phyloP scores from a whole-genome alignment of 1,284 basidiomycete genomes.

The Heterobasidion occidentale region DNA sequence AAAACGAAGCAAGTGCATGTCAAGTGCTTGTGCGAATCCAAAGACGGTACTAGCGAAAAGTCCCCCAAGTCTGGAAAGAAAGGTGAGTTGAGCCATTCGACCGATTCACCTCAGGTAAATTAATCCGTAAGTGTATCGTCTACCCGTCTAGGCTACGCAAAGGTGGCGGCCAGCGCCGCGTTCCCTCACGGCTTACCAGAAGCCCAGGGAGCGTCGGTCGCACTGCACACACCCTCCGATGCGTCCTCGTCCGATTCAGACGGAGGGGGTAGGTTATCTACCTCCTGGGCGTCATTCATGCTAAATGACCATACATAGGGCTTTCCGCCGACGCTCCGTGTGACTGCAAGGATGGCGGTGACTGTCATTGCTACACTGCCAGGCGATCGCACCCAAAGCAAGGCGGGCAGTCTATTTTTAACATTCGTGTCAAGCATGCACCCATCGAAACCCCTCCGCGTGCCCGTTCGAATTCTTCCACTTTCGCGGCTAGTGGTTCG shows the following conservation, averaged over 20 bases:
- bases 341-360: slow-evolving; percentile 35
- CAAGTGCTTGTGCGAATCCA: slow-evolving; percentile 48
- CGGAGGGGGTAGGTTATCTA: slow-evolving; percentile 30
- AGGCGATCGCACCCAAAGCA: slow-evolving; percentile 6
- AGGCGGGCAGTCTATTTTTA: slow-evolving; percentile 2
- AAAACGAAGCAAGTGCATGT: slow-evolving; percentile 71
- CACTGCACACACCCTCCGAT: slow-evolving; percentile 32
- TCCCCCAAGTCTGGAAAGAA: slow-evolving; percentile 34
- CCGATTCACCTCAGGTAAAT: slow-evolving; percentile 10
- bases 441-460: slow-evolving; percentile 21
- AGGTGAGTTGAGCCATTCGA: slow-evolving; percentile 35
- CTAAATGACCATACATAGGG: neutral
- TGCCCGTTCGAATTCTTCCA: slow-evolving; percentile 5
- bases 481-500: slow-evolving; percentile 12
- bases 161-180: slow-evolving; percentile 56
- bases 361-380: slow-evolving; percentile 26
- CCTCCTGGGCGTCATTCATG: neutral
- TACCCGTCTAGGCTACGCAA: slow-evolving; percentile 34
- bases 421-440: slow-evolving; percentile 1
- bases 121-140: slow-evolving; percentile 39
- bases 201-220: slow-evolving; percentile 55
- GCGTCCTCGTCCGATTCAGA: slow-evolving; percentile 38
- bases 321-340: slow-evolving; percentile 3
- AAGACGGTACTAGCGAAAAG: slow-evolving; percentile 16
- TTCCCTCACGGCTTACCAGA: slow-evolving; percentile 65